Evolutionary conservation across 148 eudicot species (phyloP), one percentile per base, ranked within the genome.

Genomic region (Vaccinium vitisidaea): DNA sequence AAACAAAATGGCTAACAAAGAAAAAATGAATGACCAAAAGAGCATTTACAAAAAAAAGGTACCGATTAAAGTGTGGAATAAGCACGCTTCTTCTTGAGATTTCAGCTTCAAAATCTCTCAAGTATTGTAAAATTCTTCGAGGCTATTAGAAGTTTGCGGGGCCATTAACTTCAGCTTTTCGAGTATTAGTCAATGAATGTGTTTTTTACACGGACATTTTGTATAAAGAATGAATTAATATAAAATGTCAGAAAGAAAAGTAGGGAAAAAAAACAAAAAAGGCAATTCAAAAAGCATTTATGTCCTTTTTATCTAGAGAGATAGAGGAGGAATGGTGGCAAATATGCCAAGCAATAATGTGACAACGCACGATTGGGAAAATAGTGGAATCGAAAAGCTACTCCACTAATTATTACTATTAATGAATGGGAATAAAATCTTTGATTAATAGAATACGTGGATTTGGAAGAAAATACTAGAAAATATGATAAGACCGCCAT

Each of bases 341-440:
- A 65, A 65, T 63, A 81, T 48, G 75, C 75, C 75, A 59, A 67
- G 56, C 43, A 48, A 81, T 81, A 81, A 81, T 81, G 83, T 63
- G 74, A 56, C 74, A 69, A 69, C 43, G 18, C 74, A 69, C 43
- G 12, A 69, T 69, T 67, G 39, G 1, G 65, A 46, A 23, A 46
- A 25, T 23, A 61, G 61, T 39, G 83, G 73, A 67, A 63, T 80
- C 3, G 59, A 80, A 75, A 43, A 30, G 79, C 46, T 48, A 48
- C 32, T 43, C 46, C 46, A 1, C 71, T 69, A 69, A 25, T 69
- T 12, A 25, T 9, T 59, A 10, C 36, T 49, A 46, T 49, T 49
- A 69, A 27, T 80, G 70, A 80, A 58, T 36, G 52, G n/a, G 30
- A 80, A 79, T 79, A 79, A 55, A 56, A 79, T 18, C 23, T 79